These are phyloP conservation scores for Elsinoe ampelina DNA, from an alignment of 2,329 filamentous ascomycete genomes.

Conservation along the genomic window DNA sequence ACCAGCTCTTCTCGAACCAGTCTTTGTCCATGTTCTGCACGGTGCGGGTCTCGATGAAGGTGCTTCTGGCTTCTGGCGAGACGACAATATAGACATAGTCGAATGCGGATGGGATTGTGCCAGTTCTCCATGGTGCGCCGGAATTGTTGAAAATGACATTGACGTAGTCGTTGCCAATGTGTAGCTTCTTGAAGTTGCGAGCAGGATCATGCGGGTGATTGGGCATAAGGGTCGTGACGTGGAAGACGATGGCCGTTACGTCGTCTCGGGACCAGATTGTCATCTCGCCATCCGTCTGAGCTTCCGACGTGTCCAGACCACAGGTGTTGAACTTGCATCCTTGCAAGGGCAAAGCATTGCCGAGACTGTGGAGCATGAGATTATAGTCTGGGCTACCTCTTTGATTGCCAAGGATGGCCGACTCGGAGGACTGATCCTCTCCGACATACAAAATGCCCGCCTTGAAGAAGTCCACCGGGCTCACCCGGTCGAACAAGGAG, in stretches of 20 bases:
- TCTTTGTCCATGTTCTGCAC: slow-evolving; percentile 33
- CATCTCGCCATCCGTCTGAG: slow-evolving; percentile 67
- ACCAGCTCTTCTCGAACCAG: slow-evolving; percentile 40
- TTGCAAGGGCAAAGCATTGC: slow-evolving; percentile 70
- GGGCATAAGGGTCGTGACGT: slow-evolving; percentile 96
- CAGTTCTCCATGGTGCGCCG: slow-evolving; percentile 72
- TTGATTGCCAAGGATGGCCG: slow-evolving; percentile 77
- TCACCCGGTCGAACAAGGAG: slow-evolving; percentile 71
- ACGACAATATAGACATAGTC: slow-evolving; percentile 97
- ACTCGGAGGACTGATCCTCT: slow-evolving; percentile 71
- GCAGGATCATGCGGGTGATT: slow-evolving; percentile 65
- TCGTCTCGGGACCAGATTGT: slow-evolving; percentile 92
- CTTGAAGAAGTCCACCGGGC: slow-evolving; percentile 90
- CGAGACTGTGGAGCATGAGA: slow-evolving; percentile 71
- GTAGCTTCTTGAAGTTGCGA: slow-evolving; percentile 72
- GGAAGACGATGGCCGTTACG: slow-evolving; percentile 90
- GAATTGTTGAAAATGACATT: slow-evolving; percentile 98
- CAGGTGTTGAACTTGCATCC: slow-evolving; percentile 87
- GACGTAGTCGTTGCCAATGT: slow-evolving; percentile 96
- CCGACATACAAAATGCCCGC: slow-evolving; percentile 91
- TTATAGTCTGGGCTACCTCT: slow-evolving; percentile 82
- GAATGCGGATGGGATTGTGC: slow-evolving; percentile 90
- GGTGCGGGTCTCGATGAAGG: slow-evolving; percentile 58
- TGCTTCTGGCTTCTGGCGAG: slow-evolving; percentile 70
- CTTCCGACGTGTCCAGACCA: slow-evolving; percentile 68